Conservation (phyloP, 1,284 basidiomycete genomes). For the Fistulina hepatica region DNA sequence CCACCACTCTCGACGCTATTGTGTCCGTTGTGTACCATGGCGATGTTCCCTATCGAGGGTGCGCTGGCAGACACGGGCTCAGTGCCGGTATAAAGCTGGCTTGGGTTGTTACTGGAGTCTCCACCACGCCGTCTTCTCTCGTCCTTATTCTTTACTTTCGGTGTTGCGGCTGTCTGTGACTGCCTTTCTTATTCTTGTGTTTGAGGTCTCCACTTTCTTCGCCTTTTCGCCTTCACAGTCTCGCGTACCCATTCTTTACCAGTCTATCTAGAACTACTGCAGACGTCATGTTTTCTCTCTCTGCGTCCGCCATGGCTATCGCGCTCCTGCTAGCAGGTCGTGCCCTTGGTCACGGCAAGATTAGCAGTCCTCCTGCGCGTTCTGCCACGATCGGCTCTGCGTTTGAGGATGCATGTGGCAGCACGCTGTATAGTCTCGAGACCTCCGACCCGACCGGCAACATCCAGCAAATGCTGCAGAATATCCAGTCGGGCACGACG, state of each 20-base stretch:
- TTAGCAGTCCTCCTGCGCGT: constrained; percentile 1
- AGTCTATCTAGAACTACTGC: not conserved
- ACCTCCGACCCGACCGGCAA: constrained; percentile 8
- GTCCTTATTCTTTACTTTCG: no score
- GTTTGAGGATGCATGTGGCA: constrained; percentile 9
- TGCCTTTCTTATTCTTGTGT: not conserved
- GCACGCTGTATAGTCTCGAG: constrained; percentile 6
- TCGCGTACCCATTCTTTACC: not conserved
- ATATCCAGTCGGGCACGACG: constrained; percentile 1
- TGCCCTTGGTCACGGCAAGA: not conserved
- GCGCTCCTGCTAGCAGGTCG: not conserved
- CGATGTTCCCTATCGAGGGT: no score
- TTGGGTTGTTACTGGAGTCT: no score
- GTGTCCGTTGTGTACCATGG: no score
- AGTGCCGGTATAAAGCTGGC: no score
- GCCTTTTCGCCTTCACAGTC: not conserved
- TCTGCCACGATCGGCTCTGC: not conserved
- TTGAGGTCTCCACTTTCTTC: not conserved
- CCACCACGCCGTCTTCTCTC: no score
- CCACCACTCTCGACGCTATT: no score
- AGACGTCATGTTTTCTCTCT: not conserved
- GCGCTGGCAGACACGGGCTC: no score
- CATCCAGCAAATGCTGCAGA: constrained; percentile 2
- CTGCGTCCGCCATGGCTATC: not conserved
- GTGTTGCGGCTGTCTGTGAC: no score